A percentile compares a stretch with the other conserved stretches of the same genome.
phyloP scores from a whole-genome alignment of 2,329 filamentous ascomycete species.

The Septoria linicola region DNA sequence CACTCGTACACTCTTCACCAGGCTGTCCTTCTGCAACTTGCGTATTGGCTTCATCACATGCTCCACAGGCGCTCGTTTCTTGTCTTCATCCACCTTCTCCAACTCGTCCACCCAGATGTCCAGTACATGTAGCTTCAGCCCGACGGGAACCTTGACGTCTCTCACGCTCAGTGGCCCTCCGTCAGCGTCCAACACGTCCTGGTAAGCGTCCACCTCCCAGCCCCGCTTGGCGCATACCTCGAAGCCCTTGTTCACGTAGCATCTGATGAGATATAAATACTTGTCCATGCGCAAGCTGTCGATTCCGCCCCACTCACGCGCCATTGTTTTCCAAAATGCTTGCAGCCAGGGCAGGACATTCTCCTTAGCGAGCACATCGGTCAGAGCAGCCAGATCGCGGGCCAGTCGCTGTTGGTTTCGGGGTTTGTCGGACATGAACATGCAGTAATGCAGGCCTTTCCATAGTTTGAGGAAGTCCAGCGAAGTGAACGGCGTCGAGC shows the following conservation, averaged over 20 bases:
- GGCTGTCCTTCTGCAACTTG: slow-evolving; percentile 55
- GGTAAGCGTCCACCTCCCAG: slow-evolving; percentile 41
- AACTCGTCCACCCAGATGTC: slow-evolving; percentile 93
- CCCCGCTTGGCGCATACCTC: slow-evolving; percentile 42
- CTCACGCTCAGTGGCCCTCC: slow-evolving; percentile 45
- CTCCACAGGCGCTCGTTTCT: slow-evolving; percentile 43
- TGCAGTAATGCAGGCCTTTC: slow-evolving; percentile 89
- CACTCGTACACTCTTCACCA: slow-evolving; percentile 69
- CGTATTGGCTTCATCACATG: slow-evolving; percentile 57
- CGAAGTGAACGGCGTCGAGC: slow-evolving; percentile 59
- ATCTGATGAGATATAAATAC: slow-evolving; percentile 79
- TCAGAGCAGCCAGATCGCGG: slow-evolving; percentile 69
- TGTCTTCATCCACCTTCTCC: slow-evolving; percentile 62
- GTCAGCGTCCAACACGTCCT: slow-evolving; percentile 49
- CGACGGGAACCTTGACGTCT: slow-evolving; percentile 69
- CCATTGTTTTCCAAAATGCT: slow-evolving; percentile 55
- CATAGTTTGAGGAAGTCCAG: slow-evolving; percentile 83
- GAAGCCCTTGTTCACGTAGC: slow-evolving; percentile 73
- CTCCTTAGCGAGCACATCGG: slow-evolving; percentile 53
- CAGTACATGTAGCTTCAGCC: slow-evolving; percentile 78
- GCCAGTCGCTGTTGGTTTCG: slow-evolving; percentile 83
- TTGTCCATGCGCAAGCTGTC: slow-evolving; percentile 72
- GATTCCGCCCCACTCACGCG: slow-evolving; percentile 52
- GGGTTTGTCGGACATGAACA: slow-evolving; percentile 88
- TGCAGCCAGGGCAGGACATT: slow-evolving; percentile 47